Evolutionary conservation across 202 grass and related monocot species (phyloP), one percentile per base, ranked within the genome.

Genomic region (Eragrostis tef): DNA sequence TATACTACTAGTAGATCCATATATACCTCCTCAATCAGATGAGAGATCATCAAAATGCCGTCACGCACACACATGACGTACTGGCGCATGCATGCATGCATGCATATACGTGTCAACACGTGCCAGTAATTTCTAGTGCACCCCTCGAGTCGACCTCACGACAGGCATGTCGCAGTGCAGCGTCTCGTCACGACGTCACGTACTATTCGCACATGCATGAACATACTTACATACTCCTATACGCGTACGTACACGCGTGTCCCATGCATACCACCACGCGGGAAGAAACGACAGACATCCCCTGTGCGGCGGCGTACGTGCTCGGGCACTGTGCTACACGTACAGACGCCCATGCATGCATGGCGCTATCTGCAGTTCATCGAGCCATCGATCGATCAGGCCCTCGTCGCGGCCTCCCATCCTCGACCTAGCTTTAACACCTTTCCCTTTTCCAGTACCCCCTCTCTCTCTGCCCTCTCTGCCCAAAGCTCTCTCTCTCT

Each of bases 351-450:
- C 29, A 43, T 16, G 20, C n/a, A n/a, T n/a, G n/a, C 20, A 80
- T 80, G 77, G 34, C 66, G 43, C 21, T 79, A 48, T 29, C 66
- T 50, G 48, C 48, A 13, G 48, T 50, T 13, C 2, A 13, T 14
- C 13, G 3, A 50, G 2, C 48, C 48, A 39, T 39, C 13, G 49
- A 52, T n/a, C n/a, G n/a, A n/a, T n/a, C n/a, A n/a, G n/a, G n/a
- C n/a, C n/a, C n/a, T 88, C 12, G 68, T 88, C 86, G 74, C 81
- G 86, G 77, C 87, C 77, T 85, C 82, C 81, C 81, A 81, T 80
- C 81, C 79, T 12, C 72, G 9, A 20, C 64, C 50, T 21, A 58
- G 36, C 78, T 80, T 80, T 80, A 80, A 70, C 36, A 34, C 46
- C 70, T 70, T 73, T 39, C 14, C 62, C 75, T 88, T 84, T 83